phyloP scores from a whole-genome alignment of 2,329 filamentous ascomycete species.

The Pestalotiopsis sp. region DNA sequence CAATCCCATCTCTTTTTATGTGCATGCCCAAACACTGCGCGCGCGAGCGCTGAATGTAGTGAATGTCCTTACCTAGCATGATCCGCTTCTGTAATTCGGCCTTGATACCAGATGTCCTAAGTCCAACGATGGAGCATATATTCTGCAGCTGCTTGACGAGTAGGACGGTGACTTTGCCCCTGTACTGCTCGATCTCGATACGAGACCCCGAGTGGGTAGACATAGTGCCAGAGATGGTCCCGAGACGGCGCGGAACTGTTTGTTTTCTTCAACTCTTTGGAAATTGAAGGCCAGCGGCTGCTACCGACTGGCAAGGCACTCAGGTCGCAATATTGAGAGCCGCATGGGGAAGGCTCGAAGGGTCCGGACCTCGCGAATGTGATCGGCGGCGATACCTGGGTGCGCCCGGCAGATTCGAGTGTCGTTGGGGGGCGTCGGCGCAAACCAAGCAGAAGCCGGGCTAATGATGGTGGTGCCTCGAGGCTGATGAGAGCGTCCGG shows the following conservation, averaged over 20 bases:
- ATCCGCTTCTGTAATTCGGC: slow-evolving; percentile 79
- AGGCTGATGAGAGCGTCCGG: no score
- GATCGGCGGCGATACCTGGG: not conserved
- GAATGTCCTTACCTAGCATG: slow-evolving; percentile 67
- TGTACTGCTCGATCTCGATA: slow-evolving; percentile 46
- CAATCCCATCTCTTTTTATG: not conserved
- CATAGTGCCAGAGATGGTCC: slow-evolving; percentile 19
- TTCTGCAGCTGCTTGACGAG: slow-evolving; percentile 70
- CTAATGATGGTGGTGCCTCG: no score
- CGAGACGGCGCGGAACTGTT: not conserved
- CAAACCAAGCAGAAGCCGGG: no score
- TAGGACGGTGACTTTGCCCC: slow-evolving; percentile 38
- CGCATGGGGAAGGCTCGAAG: slow-evolving; percentile 29
- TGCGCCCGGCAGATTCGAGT: not conserved
- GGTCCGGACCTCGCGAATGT: not conserved
- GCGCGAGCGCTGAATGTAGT: not conserved
- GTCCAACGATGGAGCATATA: slow-evolving; percentile 74
- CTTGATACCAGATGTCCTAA: slow-evolving; percentile 84
- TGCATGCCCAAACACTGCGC: slow-evolving; percentile 12
- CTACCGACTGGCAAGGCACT: slow-evolving; percentile 27
- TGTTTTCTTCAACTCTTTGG: not conserved
- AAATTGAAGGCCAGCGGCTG: slow-evolving; percentile 9
- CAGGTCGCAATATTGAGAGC: slow-evolving; percentile 18
- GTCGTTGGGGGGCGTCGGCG: no score
- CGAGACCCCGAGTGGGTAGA: slow-evolving; percentile 17